Conservation (phyloP, 2,329 filamentous ascomycete genomes). For the Chrysosporium queenslandicum region DNA sequence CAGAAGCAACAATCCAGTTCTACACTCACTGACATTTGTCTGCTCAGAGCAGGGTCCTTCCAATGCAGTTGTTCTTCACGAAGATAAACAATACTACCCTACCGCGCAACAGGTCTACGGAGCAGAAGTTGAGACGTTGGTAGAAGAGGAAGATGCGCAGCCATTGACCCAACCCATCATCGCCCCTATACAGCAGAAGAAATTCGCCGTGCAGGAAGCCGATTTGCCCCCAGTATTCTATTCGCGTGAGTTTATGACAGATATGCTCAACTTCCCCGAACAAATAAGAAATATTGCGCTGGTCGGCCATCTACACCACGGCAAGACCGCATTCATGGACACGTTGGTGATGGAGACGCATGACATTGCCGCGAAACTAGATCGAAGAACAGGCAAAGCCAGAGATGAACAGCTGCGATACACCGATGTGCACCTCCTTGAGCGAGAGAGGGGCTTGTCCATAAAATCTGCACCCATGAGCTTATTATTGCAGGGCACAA, state of each 20-base stretch:
- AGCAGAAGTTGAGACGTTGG: slow-evolving; percentile 83
- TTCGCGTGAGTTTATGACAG: slow-evolving; percentile 83
- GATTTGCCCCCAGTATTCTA: slow-evolving; percentile 83
- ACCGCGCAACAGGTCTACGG: slow-evolving; percentile 96
- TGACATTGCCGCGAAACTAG: slow-evolving; percentile 66
- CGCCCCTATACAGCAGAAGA: slow-evolving; percentile 85
- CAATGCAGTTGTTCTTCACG: slow-evolving; percentile 93
- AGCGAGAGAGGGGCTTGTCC: slow-evolving; percentile 80
- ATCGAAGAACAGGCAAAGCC: slow-evolving; percentile 70
- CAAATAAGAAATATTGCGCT: slow-evolving; percentile 89
- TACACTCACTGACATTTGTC: slow-evolving; percentile 20
- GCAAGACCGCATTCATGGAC: slow-evolving; percentile 96
- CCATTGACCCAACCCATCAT: slow-evolving; percentile 87
- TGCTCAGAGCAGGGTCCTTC: slow-evolving; percentile 65
- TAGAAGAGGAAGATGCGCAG: slow-evolving; percentile 95
- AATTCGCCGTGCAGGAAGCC: slow-evolving; percentile 86
- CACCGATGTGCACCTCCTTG: slow-evolving; percentile 81
- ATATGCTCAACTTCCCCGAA: slow-evolving; percentile 91
- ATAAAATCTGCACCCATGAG: slow-evolving; percentile 94
- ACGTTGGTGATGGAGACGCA: slow-evolving; percentile 96
- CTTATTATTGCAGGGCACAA: slow-evolving; percentile 74
- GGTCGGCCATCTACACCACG: slow-evolving; percentile 88
- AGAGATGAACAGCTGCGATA: slow-evolving; percentile 87
- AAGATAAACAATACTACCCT: slow-evolving; percentile 99
- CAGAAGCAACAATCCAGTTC: background rate